Percentiles rank a stretch among this genome's conserved stretches.
Evolutionary conservation across 176 grass and related monocot genomes (phyloP).

Genomic region (Areca catechu): DNA sequence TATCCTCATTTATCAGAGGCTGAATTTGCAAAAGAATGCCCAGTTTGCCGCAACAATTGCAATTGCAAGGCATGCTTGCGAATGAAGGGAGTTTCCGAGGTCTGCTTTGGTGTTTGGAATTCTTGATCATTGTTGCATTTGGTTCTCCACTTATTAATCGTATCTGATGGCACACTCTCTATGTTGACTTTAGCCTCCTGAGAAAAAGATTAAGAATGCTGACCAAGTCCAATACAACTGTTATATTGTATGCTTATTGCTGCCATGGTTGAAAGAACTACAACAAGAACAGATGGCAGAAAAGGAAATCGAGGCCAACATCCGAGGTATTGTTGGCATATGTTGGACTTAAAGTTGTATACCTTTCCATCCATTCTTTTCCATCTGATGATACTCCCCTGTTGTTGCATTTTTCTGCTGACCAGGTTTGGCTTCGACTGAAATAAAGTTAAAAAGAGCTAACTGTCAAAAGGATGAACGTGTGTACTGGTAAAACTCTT

Average conservation of each 20-base stretch:
- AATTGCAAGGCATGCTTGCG: constrained; percentile 68
- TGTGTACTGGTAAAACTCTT: constrained; percentile 46
- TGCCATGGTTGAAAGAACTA: constrained; percentile 63
- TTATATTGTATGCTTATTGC: constrained; percentile 29
- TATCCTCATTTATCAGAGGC: constrained; percentile 51
- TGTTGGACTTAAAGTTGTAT: not conserved
- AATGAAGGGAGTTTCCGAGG: constrained; percentile 34
- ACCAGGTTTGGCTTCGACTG: constrained; percentile 26
- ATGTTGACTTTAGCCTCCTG: constrained; percentile 26
- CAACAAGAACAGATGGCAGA: constrained; percentile 42
- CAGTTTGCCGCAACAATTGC: constrained; percentile 54
- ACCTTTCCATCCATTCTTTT: not conserved
- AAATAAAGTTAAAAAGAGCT: constrained; percentile 45
- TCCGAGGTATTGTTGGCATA: constrained; percentile 42
- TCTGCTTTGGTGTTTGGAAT: constrained; percentile 3
- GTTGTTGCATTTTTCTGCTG: not conserved
- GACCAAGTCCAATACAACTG: constrained; percentile 33
- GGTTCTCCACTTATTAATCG: not conserved
- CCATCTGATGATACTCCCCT: too few species aligned
- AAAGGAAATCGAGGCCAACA: constrained; percentile 52
- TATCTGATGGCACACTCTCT: constrained; percentile 4
- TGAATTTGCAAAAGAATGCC: constrained; percentile 42
- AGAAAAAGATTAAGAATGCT: constrained; percentile 38
- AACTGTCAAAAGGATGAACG: constrained; percentile 37
- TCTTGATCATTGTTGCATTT: not conserved